Evolutionary conservation across 129 eudicot genomes (phyloP).

Genomic region (Lactuca sativa): DNA sequence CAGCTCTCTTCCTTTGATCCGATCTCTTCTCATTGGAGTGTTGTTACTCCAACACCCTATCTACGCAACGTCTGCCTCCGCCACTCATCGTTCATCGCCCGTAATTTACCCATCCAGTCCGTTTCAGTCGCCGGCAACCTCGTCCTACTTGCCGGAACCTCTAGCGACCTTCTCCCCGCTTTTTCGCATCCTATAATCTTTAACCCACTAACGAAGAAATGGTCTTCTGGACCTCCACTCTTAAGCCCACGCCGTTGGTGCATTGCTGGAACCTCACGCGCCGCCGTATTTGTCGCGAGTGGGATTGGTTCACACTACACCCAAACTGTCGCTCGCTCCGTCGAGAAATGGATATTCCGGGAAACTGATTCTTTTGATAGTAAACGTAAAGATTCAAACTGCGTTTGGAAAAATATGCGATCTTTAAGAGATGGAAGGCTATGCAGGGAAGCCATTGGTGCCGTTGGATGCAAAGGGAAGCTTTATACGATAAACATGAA

Average conservation of each 20-base stretch:
- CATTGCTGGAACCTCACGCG: slow-evolving; percentile 44
- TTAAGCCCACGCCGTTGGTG: slow-evolving; percentile 77
- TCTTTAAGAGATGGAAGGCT: slow-evolving; percentile 51
- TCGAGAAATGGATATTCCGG: slow-evolving; percentile 61
- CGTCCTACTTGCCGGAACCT: slow-evolving; percentile 62
- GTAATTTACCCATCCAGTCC: slow-evolving; percentile 65
- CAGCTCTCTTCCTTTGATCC: slow-evolving; percentile 59
- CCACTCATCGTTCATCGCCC: slow-evolving; percentile 77
- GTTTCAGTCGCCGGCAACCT: slow-evolving; percentile 45
- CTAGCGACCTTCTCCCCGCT: slow-evolving; percentile 55
- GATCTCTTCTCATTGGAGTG: slow-evolving; percentile 48
- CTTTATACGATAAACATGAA: slow-evolving; percentile 71
- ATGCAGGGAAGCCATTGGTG: slow-evolving; percentile 72
- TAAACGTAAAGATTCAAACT: not conserved
- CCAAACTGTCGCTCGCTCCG: slow-evolving; percentile 55
- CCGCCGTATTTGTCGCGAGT: slow-evolving; percentile 59
- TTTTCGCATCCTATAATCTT: slow-evolving; percentile 58
- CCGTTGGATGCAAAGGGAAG: slow-evolving; percentile 68
- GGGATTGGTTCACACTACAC: slow-evolving; percentile 69
- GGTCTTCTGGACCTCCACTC: slow-evolving; percentile 64
- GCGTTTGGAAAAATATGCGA: slow-evolving; percentile 50
- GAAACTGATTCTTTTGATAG: not conserved
- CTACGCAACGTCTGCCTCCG: slow-evolving; percentile 45
- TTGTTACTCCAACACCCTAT: slow-evolving; percentile 43
- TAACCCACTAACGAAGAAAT: slow-evolving; percentile 38